Percentiles rank a stretch among this genome's conserved stretches.
phyloP scores from a whole-genome alignment of 768 basidiomycete genomes.

The Russula olivacea region DNA sequence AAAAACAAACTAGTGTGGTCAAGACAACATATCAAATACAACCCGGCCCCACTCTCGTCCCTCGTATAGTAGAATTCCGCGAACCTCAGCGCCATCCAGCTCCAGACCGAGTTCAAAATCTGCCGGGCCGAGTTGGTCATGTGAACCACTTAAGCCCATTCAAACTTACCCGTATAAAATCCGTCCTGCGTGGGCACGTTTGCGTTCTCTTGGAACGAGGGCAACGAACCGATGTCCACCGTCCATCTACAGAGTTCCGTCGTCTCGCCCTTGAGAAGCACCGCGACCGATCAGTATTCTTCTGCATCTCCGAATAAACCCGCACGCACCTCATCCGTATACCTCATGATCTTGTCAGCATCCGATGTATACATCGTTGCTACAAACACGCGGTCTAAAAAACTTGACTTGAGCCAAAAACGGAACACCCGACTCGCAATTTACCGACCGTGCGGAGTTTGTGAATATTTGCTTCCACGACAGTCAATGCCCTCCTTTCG shows the following conservation, averaged over 20 bases:
- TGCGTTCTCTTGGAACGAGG: conserved; percentile 71
- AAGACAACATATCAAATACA: conserved; percentile 50
- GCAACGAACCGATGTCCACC: conserved; percentile 71
- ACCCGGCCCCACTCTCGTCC: conserved; percentile 77
- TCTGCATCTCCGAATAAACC: neutral
- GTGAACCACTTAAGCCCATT: neutral
- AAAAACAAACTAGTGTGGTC: conserved; percentile 16
- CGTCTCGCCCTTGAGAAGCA: conserved; percentile 49
- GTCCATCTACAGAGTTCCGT: conserved; percentile 81
- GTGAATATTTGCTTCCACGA: conserved; percentile 61
- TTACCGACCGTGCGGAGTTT: conserved; percentile 43
- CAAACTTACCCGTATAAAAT: conserved; percentile 67
- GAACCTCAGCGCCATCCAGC: conserved; percentile 81
- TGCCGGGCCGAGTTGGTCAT: conserved; percentile 28
- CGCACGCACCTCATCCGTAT: conserved; percentile 62
- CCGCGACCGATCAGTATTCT: neutral
- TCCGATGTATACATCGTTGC: conserved; percentile 80
- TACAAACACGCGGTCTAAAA: conserved; percentile 66
- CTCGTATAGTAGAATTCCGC: conserved; percentile 69
- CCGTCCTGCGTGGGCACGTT: conserved; percentile 49
- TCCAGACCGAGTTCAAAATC: conserved; percentile 83
- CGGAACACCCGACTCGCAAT: conserved; percentile 16
- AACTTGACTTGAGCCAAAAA: conserved; percentile 1
- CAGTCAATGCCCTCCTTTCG: neutral
- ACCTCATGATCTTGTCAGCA: conserved; percentile 68